phyloP scores from a whole-genome alignment of 495 filamentous ascomycete genomes.

The Aspergillus bridgeri region DNA sequence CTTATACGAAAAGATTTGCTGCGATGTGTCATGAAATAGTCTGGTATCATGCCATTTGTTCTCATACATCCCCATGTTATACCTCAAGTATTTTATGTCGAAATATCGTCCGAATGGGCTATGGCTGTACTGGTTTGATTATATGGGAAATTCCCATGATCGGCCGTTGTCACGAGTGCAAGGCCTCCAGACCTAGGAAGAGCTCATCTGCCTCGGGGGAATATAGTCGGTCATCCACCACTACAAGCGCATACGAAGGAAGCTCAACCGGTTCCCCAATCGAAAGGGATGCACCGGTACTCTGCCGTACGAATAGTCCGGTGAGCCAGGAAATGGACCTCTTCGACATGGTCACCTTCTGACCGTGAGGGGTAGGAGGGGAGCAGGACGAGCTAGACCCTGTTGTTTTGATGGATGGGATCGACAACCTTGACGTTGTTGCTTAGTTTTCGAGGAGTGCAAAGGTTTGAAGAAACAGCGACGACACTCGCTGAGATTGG shows the following conservation, averaged over 20 bases:
- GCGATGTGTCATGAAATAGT: conserved; percentile 31
- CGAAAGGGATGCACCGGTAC: not conserved
- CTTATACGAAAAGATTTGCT: not conserved
- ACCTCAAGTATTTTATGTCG: conserved; percentile 19
- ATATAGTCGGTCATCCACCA: not conserved
- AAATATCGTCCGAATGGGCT: conserved; percentile 15
- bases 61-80: conserved; percentile 14
- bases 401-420: conserved; percentile 13
- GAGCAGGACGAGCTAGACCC: too few relatives aligned
- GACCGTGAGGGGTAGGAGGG: too few relatives aligned
- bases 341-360: conserved; percentile 23
- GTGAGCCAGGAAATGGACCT: conserved; percentile 13
- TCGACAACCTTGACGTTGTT: not conserved
- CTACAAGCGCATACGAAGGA: not conserved
- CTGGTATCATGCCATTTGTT: conserved; percentile 31
- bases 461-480: not conserved
- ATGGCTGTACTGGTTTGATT: conserved; percentile 20
- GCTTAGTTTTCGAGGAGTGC: not conserved
- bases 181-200: conserved; percentile 4
- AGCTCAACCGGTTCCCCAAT: not conserved
- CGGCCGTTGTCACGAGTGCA: conserved; percentile 21
- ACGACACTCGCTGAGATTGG: not conserved
- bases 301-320: not conserved
- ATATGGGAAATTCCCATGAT: conserved; percentile 16
- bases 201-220: not conserved